Conservation (phyloP, 2,329 filamentous ascomycete genomes). For the Pyrenophora graminea region DNA sequence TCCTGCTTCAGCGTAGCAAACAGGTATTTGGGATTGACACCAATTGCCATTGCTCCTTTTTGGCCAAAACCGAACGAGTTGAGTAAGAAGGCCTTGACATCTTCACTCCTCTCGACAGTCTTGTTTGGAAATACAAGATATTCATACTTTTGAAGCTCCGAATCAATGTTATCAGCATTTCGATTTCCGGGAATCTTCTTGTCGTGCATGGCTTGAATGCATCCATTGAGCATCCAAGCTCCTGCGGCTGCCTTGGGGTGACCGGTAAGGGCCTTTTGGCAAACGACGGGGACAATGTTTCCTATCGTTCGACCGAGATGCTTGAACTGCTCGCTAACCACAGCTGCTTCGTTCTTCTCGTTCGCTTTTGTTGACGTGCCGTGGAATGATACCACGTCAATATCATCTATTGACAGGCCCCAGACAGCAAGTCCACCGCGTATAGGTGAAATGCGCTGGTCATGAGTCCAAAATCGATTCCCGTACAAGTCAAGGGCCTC, state of each 20-base stretch:
- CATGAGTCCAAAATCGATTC: slow-evolving; percentile 99
- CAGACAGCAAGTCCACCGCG: slow-evolving; percentile 95
- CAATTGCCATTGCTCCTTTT: slow-evolving; percentile 96
- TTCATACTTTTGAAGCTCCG: slow-evolving; percentile 96
- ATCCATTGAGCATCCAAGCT: slow-evolving; percentile 99
- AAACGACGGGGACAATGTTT: slow-evolving; percentile 93
- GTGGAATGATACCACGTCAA: slow-evolving; percentile 96
- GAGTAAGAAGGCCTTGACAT: slow-evolving; percentile 97
- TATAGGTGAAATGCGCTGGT: slow-evolving; percentile 88
- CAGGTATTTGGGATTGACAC: slow-evolving; percentile 94
- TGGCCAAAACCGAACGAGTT: slow-evolving; percentile 99
- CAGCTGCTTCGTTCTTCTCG: slow-evolving; percentile 99
- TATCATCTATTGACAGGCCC: slow-evolving; percentile 96
- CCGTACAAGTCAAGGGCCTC: slow-evolving; percentile 92
- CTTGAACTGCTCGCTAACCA: slow-evolving; percentile 92
- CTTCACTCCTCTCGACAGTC: slow-evolving; percentile 89
- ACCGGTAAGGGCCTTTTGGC: slow-evolving; percentile 98
- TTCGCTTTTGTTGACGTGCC: slow-evolving; percentile 98
- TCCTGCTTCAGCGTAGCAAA: slow-evolving; percentile 85
- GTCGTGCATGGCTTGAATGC: slow-evolving; percentile 90
- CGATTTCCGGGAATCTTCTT: slow-evolving; percentile 95
- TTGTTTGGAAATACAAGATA: slow-evolving; percentile 96
- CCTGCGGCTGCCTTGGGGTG: slow-evolving; percentile 99
- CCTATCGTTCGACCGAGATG: slow-evolving; percentile 96
- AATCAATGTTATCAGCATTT: slow-evolving; percentile 96